These are phyloP conservation scores for Huntiella moniliformis DNA, from an alignment of 2,329 filamentous ascomycete species.

Conservation along the genomic window DNA sequence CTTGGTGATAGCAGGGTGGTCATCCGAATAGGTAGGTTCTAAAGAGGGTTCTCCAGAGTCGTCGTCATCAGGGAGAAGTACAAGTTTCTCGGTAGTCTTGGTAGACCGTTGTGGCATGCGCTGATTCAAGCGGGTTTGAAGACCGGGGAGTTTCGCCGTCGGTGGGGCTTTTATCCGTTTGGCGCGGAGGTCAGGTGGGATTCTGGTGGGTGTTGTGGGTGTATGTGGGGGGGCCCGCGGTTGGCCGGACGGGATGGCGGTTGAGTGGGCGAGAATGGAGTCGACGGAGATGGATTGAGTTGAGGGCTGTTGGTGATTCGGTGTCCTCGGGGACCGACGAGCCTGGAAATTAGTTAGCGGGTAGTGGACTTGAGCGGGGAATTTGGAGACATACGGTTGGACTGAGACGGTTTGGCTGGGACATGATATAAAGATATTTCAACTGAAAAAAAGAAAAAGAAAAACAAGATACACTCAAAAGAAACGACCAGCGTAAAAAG, in stretches of 20 bases:
- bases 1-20: conserved; percentile 5
- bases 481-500: background rate
- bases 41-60: conserved; percentile 29
- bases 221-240: conserved; percentile 50
- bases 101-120: conserved; percentile 68
- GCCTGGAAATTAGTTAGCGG: background rate
- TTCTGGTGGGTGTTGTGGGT: conserved; percentile 15
- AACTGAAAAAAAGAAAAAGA: background rate
- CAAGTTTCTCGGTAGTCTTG: conserved; percentile 93
- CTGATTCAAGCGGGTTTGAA: conserved; percentile 30
- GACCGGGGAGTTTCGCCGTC: conserved; percentile 14
- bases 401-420: background rate
- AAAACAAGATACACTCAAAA: no score
- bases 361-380: background rate
- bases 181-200: conserved; percentile 10
- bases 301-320: background rate
- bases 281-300: conserved; percentile 58
- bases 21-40: conserved; percentile 27
- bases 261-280: conserved; percentile 83
- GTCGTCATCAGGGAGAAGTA: conserved; percentile 69
- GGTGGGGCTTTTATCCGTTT: conserved; percentile 10
- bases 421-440: background rate
- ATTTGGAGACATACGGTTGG: background rate
- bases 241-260: conserved; percentile 88
- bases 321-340: conserved; percentile 2